Evolutionary conservation across 495 filamentous ascomycete species (phyloP), one percentile per base, ranked within the genome.

Genomic region (Hypoxylon lienhwacheense): DNA sequence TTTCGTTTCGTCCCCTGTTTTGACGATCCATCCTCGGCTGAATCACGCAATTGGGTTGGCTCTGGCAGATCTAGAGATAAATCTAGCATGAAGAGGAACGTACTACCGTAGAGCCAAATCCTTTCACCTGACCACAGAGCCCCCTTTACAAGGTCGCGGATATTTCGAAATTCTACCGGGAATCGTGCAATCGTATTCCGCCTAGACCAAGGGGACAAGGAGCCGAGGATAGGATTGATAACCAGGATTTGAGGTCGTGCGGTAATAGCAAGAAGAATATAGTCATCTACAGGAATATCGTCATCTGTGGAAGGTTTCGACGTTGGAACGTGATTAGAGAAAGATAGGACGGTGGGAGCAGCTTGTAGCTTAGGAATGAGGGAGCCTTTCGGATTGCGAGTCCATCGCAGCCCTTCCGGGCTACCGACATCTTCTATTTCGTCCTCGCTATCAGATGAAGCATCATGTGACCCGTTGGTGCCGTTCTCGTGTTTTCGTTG

Each of bases 21-120:
- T 61, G 37, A 71, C 64, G 11, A 69, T 68, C 17, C 64, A 22
- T 48, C 41, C 34, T 68, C 61, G 14, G 65, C 34, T n/a, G 60
- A 65, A 10, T 41, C 55, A 3, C 43, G 1, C 2, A 44, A 1
- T 2, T 43, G 19, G 1, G 39, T 15, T n/a, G 55, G 36, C 7
- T 46, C 55, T 11, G 26, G 17, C 41, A 96, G 75, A 63, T 97
- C 86, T 45, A 80, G 79, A 4, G 79, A 79, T 4, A 96, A 64
- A 67, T 97, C 90, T 52, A 97, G 81, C 91, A 97, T 97, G 79
- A 87, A 96, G 44, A 99, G 65, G 81, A 90, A 97, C 0, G 81
- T 82, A 5, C 77, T 76, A 7, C 90, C 91, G 66, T 92, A 96
- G 5, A 97, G 67, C 91, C 93, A 97, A 1, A 92, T 69, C 4